Percentiles rank a stretch among this genome's conserved stretches.
phyloP scores from a whole-genome alignment of 2,329 filamentous ascomycete genomes.

The Paraconiothyrium brasiliense region DNA sequence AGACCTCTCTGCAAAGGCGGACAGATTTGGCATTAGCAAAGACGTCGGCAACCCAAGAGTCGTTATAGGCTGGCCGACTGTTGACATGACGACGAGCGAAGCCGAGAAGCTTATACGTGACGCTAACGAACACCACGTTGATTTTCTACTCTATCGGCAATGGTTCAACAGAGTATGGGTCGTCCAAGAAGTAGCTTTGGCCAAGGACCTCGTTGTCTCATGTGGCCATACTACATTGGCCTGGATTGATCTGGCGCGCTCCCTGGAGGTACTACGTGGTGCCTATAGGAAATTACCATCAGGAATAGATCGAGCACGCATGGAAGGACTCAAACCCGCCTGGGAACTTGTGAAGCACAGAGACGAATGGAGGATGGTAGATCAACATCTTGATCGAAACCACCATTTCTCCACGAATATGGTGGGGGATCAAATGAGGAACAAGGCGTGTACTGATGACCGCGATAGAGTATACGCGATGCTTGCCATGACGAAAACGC shows the following conservation, averaged over 20 bases:
- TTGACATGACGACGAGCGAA: neutral
- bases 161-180: slow-evolving; percentile 16
- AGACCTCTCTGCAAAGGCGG: slow-evolving; percentile 8
- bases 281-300: neutral
- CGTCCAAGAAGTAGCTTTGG: slow-evolving; percentile 16
- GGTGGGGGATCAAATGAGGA: slow-evolving; percentile 6
- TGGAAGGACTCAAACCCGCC: slow-evolving; percentile 10
- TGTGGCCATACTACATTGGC: slow-evolving; percentile 7
- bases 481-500: slow-evolving; percentile 14
- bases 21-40: slow-evolving; percentile 7
- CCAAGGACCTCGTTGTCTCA: slow-evolving; percentile 10
- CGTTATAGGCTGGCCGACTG: neutral
- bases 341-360: slow-evolving; percentile 7
- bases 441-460: slow-evolving; percentile 14
- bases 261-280: slow-evolving; percentile 10
- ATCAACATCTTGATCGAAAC: slow-evolving; percentile 1
- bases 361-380: slow-evolving; percentile 7
- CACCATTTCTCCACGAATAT: slow-evolving; percentile 11
- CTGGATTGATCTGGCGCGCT: slow-evolving; percentile 9
- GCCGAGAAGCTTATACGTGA: neutral
- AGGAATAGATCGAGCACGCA: neutral
- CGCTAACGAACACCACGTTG: slow-evolving; percentile 7
- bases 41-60: slow-evolving; percentile 5
- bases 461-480: slow-evolving; percentile 18
- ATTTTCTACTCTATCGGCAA: slow-evolving; percentile 4